Base-by-base conservation (phyloP, 305 asterid species). In the Euphrasia arctica region DNA sequence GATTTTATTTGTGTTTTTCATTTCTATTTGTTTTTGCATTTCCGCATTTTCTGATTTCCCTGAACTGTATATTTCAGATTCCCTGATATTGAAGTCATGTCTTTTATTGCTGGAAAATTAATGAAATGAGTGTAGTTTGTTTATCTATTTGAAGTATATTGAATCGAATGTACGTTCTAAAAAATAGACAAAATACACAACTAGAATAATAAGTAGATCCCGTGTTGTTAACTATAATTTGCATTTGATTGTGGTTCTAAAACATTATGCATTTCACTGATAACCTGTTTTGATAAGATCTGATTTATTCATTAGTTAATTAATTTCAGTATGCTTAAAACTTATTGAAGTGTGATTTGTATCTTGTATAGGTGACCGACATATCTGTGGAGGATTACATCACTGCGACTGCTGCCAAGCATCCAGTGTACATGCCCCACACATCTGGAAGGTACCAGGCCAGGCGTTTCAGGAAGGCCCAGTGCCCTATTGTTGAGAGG, bases 381-480 rank as follows among this genome's bases (percentile, higher is more conserved):
- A 78, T 89, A n/a, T 89, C 96, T 4, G 93, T 89, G 45, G 89
- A 83, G 58, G 96, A 89, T 61, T 89, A 89, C 62, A 86, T 88
- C 70, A 88, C 92, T 0, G 96, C 96, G 4, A 86, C 92, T 14
- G 84, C 85, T 5, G 63, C 85, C 48, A 86, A 85, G 79, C 95
- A 85, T 47, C 85, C 93, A 3, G 77, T 76, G 3, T 89, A 62
- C 71, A 74, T 86, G 82, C 96, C 93, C 6, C 93, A 85, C 79
- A 86, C 96, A 1, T 88, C 95, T 77, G 95, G 95, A 0, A 87
- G 95, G 82, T 89, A 85, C 88, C 95, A 85, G 70, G 89, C 81
- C 0, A 87, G 77, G 76, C 82, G 95, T 0, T 89, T 89, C 73
- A 80, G 91, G 82, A 87, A 89, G 89, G 95, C 94, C 0, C 95